Base-by-base conservation (phyloP, 179 eudicot genomes). In the Beta corolliflora region DNA sequence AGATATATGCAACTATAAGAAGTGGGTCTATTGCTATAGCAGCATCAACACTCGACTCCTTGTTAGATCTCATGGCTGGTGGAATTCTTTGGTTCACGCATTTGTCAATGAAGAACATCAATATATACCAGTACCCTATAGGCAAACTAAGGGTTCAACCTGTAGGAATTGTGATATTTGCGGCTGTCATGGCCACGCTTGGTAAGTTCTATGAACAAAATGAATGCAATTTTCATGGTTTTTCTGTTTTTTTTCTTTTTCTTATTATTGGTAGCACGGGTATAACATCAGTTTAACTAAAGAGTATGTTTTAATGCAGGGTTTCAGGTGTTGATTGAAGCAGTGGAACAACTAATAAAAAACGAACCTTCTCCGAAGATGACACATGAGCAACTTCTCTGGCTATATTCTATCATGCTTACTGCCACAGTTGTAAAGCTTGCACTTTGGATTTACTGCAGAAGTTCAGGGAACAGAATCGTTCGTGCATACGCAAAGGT, bases 401-500 rank as follows among this genome's bases (percentile, higher is more conserved):
- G 98, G 98, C 80, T 94, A 71, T 94, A 85, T 80, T 63, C 86
- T 58, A 93, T 94, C 44, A 93, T 94, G 98, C 59, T 91, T 76
- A 55, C 91, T 41, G 97, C 98, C 25, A 86, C 92, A 14, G 86
- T 66, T 9, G 91, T 93, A 50, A 94, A 94, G 82, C 88, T 94
- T 67, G 83, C 67, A 48, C 93, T 94, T 41, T 94, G 95, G 95
- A 2, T 94, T 63, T 94, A 94, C 85, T 94, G 98, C 84, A 94
- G 79, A 84, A 91, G 86, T 74, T 94, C 98, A 4, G 84, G 92
- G 81, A 91, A 84, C 75, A 79, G 87, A 73, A 94, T 94, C 23
- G 97, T 94, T 36, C 98, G 97, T 55, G 98, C 98, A 44, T 94
- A 92, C 81, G 97, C 95, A 36, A 90, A 91, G 97, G 98, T 93